Evolutionary conservation across 371 early-diverging fungal species (phyloP), one percentile per base, ranked within the genome.

Genomic region (Mucor plumbeus): DNA sequence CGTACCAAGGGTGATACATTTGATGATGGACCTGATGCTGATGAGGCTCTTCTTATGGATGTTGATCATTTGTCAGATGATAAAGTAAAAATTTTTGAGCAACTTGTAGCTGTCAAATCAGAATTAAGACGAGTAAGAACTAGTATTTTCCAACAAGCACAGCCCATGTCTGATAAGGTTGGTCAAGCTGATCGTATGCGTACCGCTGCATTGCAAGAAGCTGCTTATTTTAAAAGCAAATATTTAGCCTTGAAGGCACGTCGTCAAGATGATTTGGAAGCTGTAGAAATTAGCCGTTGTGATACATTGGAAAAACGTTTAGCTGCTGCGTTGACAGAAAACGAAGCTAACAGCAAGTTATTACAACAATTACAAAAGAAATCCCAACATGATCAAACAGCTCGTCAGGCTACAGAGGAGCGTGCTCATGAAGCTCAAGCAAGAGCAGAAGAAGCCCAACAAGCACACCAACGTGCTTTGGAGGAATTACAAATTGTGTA

Each of bases 161-260:
- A 85, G 41, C 71, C 78, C 10, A 83, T 86, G 41, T 84, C 86
- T 1, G 69, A 74, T 50, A 82, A 81, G 61, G 77, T 86, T 9
- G 63, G 59, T 14, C 83, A 86, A 36, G 84, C 86, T 0, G 87
- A 87, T 63, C 78, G 82, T n/a, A 72, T 85, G 70, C 77, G 85
- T 34, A 83, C 85, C 0, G 86, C 84, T 14, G 87, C 87, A 0
- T 70, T 87, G 33, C 86, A 87, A 64, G 87, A 87, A 40, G 86
- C 87, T 1, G 87, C 86, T 1, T 87, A 87, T 48, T 78, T 85
- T 59, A 86, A 85, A 64, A 80, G 82, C 15, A 87, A 87, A 63
- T 73, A 75, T 53, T 34, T 70, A n/a, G 74, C 72, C 63, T 40
- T 79, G 58, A 55, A 80, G 71, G 33, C 73, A 57, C 69, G 61